A percentile compares a stretch with the other conserved stretches of the same genome.
Conservation (phyloP, 805 yeast genomes). For the Kodamaea kaohsiungensis region DNA sequence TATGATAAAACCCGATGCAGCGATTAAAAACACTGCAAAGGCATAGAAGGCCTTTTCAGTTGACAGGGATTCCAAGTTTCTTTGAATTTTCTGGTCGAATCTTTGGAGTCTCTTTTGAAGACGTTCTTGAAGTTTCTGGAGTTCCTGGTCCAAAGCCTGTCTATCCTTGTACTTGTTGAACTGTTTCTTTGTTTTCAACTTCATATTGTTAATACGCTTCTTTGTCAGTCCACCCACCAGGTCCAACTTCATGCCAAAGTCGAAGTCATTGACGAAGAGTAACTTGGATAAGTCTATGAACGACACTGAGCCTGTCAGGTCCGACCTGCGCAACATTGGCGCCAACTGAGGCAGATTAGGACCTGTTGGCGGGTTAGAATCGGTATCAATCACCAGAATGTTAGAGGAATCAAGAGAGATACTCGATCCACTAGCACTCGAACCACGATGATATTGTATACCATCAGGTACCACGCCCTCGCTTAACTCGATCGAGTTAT, state of each 20-base stretch:
- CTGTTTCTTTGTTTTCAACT: constrained; percentile 32
- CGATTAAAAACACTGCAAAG: constrained; percentile 63
- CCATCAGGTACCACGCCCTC: neutral
- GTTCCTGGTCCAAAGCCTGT: constrained; percentile 23
- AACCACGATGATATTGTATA: neutral
- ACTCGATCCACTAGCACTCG: neutral
- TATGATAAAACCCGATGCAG: constrained; percentile 70
- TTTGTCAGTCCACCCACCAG: constrained; percentile 37
- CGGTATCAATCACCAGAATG: constrained; percentile 1
- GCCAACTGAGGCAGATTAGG: constrained; percentile 2
- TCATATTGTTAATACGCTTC: constrained; percentile 37
- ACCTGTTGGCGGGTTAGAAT: neutral
- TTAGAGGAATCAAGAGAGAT: constrained; percentile 4
- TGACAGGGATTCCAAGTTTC: constrained; percentile 33
- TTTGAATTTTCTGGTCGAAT: constrained; percentile 39
- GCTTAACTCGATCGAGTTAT: neutral
- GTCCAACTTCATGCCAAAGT: constrained; percentile 41
- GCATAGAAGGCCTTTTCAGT: constrained; percentile 82
- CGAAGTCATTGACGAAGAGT: constrained; percentile 43
- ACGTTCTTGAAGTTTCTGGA: constrained; percentile 29
- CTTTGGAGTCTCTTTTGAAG: constrained; percentile 31
- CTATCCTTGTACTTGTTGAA: constrained; percentile 26
- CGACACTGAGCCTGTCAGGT: constrained; percentile 22
- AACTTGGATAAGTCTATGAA: constrained; percentile 39
- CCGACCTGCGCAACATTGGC: constrained; percentile 7